These are phyloP conservation scores for Colletotrichum tropicale DNA, from an alignment of 2,329 filamentous ascomycete species.

Conservation along the genomic window DNA sequence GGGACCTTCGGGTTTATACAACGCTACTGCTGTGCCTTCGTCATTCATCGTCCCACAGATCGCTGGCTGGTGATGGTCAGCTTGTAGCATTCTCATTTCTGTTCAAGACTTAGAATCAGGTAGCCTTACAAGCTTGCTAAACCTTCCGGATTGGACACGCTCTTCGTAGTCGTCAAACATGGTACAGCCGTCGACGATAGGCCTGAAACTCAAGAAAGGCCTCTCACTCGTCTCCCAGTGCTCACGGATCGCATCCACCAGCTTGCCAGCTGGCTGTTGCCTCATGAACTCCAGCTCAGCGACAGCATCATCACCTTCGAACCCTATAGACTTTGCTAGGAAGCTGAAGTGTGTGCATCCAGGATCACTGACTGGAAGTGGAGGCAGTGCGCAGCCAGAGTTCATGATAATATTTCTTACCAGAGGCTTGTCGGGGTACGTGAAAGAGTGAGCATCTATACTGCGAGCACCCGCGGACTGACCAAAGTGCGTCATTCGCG, in stretches of 20 bases:
- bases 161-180: background rate
- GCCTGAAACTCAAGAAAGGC: background rate
- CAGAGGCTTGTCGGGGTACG: background rate
- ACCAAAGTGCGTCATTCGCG: background rate
- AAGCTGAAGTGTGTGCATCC: background rate
- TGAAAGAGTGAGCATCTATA: background rate
- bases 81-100: fast-evolving
- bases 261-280: background rate
- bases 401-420: background rate
- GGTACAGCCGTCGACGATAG: background rate
- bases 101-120: fast-evolving
- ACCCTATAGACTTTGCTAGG: background rate
- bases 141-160: background rate
- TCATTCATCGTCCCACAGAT: background rate
- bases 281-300: background rate
- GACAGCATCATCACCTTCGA: background rate
- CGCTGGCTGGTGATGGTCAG: background rate
- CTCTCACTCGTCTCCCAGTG: background rate
- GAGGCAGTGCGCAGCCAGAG: background rate
- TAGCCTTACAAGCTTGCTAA: background rate
- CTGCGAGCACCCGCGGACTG: background rate
- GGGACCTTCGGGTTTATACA: background rate
- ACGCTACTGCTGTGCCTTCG: background rate
- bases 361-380: background rate
- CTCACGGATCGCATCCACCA: background rate